Base-by-base conservation (phyloP, 441 rosid genomes). In the California macrophylla region DNA sequence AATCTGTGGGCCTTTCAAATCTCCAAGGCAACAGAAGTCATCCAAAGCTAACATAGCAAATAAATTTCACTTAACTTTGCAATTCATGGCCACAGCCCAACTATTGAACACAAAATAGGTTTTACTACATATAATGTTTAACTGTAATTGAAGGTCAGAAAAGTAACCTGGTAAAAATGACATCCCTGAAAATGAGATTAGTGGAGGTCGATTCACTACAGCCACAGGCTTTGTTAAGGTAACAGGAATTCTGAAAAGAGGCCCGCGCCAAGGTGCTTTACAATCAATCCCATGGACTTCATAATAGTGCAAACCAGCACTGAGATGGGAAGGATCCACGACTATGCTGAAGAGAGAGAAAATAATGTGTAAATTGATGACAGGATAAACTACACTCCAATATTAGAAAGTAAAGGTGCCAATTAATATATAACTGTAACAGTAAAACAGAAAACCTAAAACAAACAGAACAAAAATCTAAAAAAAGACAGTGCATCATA, bases 241-340 rank as follows among this genome's bases (percentile, higher is more conserved):
- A 63, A 91, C 79, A 25, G 98, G 93, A 69, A 92, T 86, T 82
- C 91, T 87, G 84, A 95, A 92, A 78, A 95, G 75, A 66, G 96
- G 87, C 67, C 98, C 99, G 63, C 96, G 96, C 95, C 91, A 85
- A 71, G 93, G 93, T 21, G 93, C 91, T 84, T 86, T 92, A 86
- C 96, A 90, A 81, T 95, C 99, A 86, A 92, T 74, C 60, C 97
- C 99, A 75, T 82, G 85, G 47, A 92, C 89, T 89, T 92, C 99
- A 81, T 77, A 88, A 77, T 92, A 95, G 78, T 90, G 97, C 69
- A 91, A 87, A 76, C 96, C 99, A 70, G 82, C 86, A 74, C 76
- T 80, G 45, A 92, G 91, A 80, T 81, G 86, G 74, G 93, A 82
- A 69, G 99, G 98, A 85, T 95, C 97, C 79, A 95, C 93, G 68